Evolutionary conservation across 2,329 filamentous ascomycete genomes (phyloP), one percentile per base, ranked within the genome.

Genomic region (Aphanocladium album): DNA sequence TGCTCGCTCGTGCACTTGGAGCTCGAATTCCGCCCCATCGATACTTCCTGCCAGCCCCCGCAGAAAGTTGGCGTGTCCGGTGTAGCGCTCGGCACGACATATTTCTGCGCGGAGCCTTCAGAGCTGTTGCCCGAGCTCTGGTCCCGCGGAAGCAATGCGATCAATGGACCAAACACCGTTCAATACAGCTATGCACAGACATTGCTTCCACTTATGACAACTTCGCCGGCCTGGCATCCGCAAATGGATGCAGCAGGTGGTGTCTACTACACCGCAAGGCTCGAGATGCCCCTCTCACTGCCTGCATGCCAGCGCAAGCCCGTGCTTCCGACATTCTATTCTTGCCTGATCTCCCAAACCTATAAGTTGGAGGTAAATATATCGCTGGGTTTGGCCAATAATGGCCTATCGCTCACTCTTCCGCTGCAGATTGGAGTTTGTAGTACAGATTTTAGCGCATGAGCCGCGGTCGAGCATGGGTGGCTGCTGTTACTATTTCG

Each of bases 351-450:
- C 39, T 52, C 47, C 2, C 47, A 59, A 21, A 59, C 47, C 2
- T 59, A 52, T 19, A 45, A n/a, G 23, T 52, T 59, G 12, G 37
- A 52, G 14, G 9, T 52, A 21, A 52, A 33, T 9, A 33, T 59
- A 19, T 33, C 23, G 3, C 7, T 59, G 12, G 56, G 56, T 4
- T n/a, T 11, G 11, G n/a, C 25, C 3, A 58, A 23, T 5, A 17
- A 46, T 3, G 12, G 35, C 5, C n/a, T 51, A 8, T 17, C 56
- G 27, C 46, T 58, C 5, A 43, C 23, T 12, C n/a, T 59, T 12
- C 56, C 56, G 41, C 47, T 52, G 14, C 56, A 59, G 30, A 52
- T 59, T 17, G 56, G 56, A 5, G 56, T 59, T 12, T 52, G 47
- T n/a, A 43, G 47, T 21, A 43, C 23, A 11, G 23, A 33, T 17